phyloP scores from a whole-genome alignment of 441 rosid genomes.

The Eruca vesicaria region DNA sequence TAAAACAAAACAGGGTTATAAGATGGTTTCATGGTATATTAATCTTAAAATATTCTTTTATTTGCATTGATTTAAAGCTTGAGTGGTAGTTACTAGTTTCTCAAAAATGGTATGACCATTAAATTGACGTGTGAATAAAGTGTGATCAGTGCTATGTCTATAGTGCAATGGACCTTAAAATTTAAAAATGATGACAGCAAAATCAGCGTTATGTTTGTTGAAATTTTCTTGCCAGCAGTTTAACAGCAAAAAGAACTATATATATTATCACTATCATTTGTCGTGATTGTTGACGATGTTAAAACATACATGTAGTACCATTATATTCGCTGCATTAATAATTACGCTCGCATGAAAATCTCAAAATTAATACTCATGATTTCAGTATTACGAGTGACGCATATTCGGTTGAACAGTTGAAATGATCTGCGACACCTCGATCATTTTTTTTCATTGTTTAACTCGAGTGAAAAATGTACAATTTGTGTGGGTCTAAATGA shows the following conservation, averaged over 20 bases:
- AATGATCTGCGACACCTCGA: background rate
- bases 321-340: background rate
- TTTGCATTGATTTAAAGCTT: background rate
- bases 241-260: background rate
- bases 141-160: background rate
- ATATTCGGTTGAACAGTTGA: background rate
- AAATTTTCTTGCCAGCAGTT: background rate
- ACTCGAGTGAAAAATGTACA: no score
- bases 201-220: background rate
- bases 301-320: background rate
- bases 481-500: no score
- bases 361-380: background rate
- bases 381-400: background rate
- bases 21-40: background rate
- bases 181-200: background rate
- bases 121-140: background rate
- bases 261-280: background rate
- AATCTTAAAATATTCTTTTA: background rate
- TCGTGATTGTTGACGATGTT: background rate
- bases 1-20: background rate
- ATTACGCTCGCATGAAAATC: background rate
- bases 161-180: background rate
- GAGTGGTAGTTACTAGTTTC: background rate
- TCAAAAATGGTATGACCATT: background rate
- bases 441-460: no score